Base-by-base conservation (phyloP, 345 rosid species). In the thale cress (Arabidopsis thaliana) region DNA sequence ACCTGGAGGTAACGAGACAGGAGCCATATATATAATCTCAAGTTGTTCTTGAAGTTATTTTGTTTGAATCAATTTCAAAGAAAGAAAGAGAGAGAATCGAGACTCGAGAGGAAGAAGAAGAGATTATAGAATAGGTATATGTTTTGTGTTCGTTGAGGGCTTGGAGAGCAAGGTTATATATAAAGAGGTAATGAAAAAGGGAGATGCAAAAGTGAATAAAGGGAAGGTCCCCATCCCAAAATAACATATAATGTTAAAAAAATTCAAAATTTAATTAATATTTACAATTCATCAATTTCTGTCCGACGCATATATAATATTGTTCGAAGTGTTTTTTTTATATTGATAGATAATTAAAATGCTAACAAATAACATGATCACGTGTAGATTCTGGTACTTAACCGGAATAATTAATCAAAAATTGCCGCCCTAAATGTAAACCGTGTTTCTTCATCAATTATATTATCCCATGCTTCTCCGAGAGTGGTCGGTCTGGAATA, bases 1-100 rank as follows among this genome's bases (percentile, higher is more conserved):
- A 73, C 96, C 92, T 1, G 96, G 96, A 3, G 96, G 96, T 81
- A 90, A 72, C 40, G 89, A 83, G 70, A 89, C 95, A 42, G 90
- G 90, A 67, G 88, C 84, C 95, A 89, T 87, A 84, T 86, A 36
- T 87, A 48, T 48, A 65, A 40, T 40, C 41, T 63, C 75, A 36
- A 42, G n/a, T 52, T 8, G 24, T 66, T 7, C 16, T 67, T 2
- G 28, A 65, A 53, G 24, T 7, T 4, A 11, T 59, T 11, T 22
- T 59, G 13, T 22, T 52, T 59, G n/a, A n/a, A 76, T 61, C 42
- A 69, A 13, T 25, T 13, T 50, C 52, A 30, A 30, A 46, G 8
- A 64, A 7, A 71, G 37, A 36, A 7, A 61, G 5, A 45, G 25
- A 56, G 12, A 67, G n/a, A 32, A 3, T 16, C 20, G 59, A 74